Percentiles rank a stretch among this genome's conserved stretches.
phyloP scores from a whole-genome alignment of 1,284 basidiomycete genomes.

The Sporisorium graminicola region DNA sequence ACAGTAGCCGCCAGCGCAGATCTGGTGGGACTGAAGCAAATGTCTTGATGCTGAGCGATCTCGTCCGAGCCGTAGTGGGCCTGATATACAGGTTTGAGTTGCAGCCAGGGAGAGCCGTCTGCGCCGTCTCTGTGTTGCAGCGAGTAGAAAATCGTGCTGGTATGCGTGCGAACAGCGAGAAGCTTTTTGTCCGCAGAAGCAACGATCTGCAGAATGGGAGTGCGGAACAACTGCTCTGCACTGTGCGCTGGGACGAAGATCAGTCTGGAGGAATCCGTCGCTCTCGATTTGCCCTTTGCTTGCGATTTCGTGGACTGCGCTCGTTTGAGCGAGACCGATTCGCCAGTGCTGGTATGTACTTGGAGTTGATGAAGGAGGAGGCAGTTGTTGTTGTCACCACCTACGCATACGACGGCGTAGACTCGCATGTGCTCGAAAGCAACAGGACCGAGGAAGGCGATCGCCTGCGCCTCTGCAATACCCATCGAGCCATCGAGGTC shows the following conservation, averaged over 20 bases:
- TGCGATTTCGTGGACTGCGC: not conserved
- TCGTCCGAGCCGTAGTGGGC: conserved; percentile 8
- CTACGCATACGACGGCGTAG: conserved; percentile 24
- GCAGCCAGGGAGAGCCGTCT: not conserved
- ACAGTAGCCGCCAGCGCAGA: conserved; percentile 12
- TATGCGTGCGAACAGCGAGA: conserved; percentile 26
- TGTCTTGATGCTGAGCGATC: conserved; percentile 26
- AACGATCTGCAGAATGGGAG: conserved; percentile 34
- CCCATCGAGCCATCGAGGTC: conserved; percentile 23
- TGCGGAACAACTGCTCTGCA: conserved; percentile 16
- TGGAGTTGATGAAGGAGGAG: conserved; percentile 41
- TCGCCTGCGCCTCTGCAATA: conserved; percentile 29
- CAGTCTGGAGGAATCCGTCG: conserved; percentile 3
- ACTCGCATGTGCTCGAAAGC: not conserved
- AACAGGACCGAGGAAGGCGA: conserved; percentile 37
- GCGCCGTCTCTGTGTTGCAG: not conserved
- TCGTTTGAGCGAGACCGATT: not conserved
- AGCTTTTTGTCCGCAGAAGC: conserved; percentile 5
- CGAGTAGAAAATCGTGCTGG: conserved; percentile 21
- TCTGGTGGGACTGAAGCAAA: conserved; percentile 16
- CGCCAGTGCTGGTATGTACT: not conserved
- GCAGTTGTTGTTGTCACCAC: conserved; percentile 27
- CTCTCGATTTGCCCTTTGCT: conserved; percentile 21
- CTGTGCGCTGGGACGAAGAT: conserved; percentile 22
- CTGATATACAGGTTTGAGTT: conserved; percentile 14